Evolutionary conservation across 140 eudicot species (phyloP).

Genomic region (Cichorium intybus): DNA sequence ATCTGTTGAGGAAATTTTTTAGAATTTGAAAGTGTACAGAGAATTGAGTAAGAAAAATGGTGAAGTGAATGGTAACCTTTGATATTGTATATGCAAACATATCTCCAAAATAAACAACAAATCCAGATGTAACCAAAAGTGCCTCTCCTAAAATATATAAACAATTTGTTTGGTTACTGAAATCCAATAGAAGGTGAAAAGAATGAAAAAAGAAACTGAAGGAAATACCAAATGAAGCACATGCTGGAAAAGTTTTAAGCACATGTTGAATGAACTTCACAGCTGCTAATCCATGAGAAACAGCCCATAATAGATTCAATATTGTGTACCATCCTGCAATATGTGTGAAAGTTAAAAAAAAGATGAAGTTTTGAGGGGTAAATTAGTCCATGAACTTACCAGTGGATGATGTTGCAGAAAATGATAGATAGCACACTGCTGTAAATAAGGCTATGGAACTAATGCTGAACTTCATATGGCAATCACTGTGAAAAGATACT

Average conservation of each 20-base stretch:
- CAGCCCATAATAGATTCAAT: conserved; percentile 51
- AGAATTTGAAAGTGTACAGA: not conserved
- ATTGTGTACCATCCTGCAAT: conserved; percentile 45
- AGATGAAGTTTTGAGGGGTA: conserved; percentile 1
- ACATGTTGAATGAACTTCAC: conserved; percentile 64
- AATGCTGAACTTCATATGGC: conserved; percentile 36
- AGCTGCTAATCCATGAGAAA: conserved; percentile 65
- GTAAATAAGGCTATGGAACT: conserved; percentile 36
- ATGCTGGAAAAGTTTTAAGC: conserved; percentile 70
- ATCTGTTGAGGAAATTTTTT: conserved; percentile 30
- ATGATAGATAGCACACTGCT: conserved; percentile 39
- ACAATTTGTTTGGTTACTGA: not conserved
- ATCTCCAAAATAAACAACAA: conserved; percentile 82
- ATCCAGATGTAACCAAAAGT: conserved; percentile 83
- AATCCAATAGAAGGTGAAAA: not conserved
- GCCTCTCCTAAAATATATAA: conserved; percentile 68
- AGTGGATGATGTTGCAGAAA: conserved; percentile 28
- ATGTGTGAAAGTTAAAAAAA: not conserved
- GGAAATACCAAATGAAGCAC: conserved; percentile 81
- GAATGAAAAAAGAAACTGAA: not conserved
- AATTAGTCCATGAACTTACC: conserved; percentile 32
- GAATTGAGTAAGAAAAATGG: not conserved
- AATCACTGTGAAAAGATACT: conserved; percentile 17
- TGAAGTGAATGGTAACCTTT: conserved; percentile 43
- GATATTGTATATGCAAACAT: conserved; percentile 56